Conservation (phyloP, 768 basidiomycete species). For the Termitomyces sp. region DNA sequence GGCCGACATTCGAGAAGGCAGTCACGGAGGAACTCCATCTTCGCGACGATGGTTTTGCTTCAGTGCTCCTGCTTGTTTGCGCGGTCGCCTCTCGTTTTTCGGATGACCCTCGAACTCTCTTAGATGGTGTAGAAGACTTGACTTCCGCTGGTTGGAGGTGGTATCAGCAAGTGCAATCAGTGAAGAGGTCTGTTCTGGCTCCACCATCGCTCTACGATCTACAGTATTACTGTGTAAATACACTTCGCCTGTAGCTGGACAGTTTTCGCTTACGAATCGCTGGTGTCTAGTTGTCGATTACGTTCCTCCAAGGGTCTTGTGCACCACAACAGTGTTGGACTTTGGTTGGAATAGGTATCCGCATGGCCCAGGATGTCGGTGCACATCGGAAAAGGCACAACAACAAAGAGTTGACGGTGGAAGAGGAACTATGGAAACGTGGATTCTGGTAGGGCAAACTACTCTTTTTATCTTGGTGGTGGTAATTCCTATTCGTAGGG, state of each 20-base stretch:
- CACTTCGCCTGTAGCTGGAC: background rate
- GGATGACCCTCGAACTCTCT: constrained; percentile 52
- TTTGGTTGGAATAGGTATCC: constrained; percentile 66
- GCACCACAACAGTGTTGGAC: constrained; percentile 69
- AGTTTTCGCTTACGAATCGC: background rate
- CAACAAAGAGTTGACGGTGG: constrained; percentile 34
- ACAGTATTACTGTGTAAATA: constrained; percentile 58
- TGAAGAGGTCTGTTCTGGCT: constrained; percentile 57
- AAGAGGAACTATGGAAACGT: constrained; percentile 75
- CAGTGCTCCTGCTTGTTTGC: constrained; percentile 65
- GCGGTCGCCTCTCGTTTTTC: constrained; percentile 61
- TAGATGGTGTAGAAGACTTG: constrained; percentile 31
- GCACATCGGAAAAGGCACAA: constrained; percentile 50
- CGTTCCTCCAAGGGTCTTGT: constrained; percentile 54
- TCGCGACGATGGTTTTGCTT: constrained; percentile 48
- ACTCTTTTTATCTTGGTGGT: constrained; percentile 9
- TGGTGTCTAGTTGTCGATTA: constrained; percentile 42
- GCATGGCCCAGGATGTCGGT: constrained; percentile 75
- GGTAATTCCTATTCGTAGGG: constrained; percentile 31
- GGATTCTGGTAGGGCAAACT: constrained; percentile 49
- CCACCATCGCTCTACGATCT: constrained; percentile 72
- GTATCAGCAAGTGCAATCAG: constrained; percentile 65
- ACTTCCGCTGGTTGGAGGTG: constrained; percentile 63
- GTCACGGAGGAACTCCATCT: constrained; percentile 48
- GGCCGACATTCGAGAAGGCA: constrained; percentile 58